These are phyloP conservation scores for Fusarium equiseti DNA, from an alignment of 2,329 filamentous ascomycete genomes.

Conservation along the genomic window DNA sequence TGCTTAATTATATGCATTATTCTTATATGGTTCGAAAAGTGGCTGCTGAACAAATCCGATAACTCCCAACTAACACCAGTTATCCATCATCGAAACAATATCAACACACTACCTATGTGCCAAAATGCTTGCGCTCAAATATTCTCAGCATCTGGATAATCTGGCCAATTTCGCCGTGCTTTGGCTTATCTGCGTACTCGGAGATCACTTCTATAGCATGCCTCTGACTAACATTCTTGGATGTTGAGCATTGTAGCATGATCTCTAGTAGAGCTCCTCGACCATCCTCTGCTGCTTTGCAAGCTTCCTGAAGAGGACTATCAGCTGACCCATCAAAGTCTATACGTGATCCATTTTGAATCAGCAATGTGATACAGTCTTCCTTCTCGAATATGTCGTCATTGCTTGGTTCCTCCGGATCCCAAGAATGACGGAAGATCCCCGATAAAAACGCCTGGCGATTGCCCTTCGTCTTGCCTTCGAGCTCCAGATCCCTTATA, in stretches of 20 bases:
- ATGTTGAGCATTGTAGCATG: constrained; percentile 1
- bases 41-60: background rate
- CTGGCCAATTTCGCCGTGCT: background rate
- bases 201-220: background rate
- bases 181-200: background rate
- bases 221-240: background rate
- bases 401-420: background rate
- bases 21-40: background rate
- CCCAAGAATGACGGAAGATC: constrained; percentile 5
- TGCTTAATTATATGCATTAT: too few relatives aligned
- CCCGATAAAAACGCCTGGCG: constrained; percentile 15
- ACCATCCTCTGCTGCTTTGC: background rate
- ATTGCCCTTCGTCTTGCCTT: background rate
- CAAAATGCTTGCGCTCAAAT: background rate
- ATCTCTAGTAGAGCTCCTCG: constrained; percentile 5
- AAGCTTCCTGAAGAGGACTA: constrained; percentile 15
- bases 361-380: constrained; percentile 6
- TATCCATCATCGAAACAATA: background rate
- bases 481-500: background rate
- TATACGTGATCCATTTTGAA: constrained; percentile 11
- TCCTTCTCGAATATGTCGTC: background rate
- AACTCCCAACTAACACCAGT: background rate
- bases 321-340: background rate
- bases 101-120: background rate
- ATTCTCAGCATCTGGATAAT: background rate